Percentiles rank a stretch among this genome's conserved stretches.
Evolutionary conservation across 192 early-diverging fungal species (phyloP).

Genomic region (Gaertneriomyces sp.): DNA sequence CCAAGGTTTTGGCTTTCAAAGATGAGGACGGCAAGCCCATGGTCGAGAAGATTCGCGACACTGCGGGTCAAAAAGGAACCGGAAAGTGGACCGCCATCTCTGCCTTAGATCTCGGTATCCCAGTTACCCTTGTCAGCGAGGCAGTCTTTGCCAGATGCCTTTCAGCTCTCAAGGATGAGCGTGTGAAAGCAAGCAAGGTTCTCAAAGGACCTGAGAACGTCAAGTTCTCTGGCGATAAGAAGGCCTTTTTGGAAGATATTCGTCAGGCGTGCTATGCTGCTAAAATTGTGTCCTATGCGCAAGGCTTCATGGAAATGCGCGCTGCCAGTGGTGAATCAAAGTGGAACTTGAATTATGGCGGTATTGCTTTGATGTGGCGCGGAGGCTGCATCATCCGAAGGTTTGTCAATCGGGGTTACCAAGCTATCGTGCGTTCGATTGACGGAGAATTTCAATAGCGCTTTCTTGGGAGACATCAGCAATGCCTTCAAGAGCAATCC

Average conservation of each 20-base stretch:
- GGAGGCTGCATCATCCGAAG: slow-evolving; percentile 98
- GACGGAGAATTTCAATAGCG: slow-evolving; percentile 32
- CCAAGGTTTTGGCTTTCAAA: slow-evolving; percentile 89
- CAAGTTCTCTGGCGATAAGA: slow-evolving; percentile 81
- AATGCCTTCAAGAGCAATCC: slow-evolving; percentile 87
- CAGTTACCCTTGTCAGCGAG: slow-evolving; percentile 96
- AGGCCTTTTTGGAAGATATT: slow-evolving; percentile 82
- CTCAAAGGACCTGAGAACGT: slow-evolving; percentile 67
- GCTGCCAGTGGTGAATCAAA: slow-evolving; percentile 86
- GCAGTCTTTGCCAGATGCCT: slow-evolving; percentile 97
- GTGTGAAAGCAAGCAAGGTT: slow-evolving; percentile 82
- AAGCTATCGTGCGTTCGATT: background rate
- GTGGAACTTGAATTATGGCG: slow-evolving; percentile 97
- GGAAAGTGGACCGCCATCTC: slow-evolving; percentile 98
- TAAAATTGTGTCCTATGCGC: slow-evolving; percentile 98
- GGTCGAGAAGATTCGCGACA: slow-evolving; percentile 93
- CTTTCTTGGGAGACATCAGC: slow-evolving; percentile 97
- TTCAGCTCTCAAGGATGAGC: slow-evolving; percentile 95
- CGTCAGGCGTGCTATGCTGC: slow-evolving; percentile 92
- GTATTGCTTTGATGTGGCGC: slow-evolving; percentile 99
- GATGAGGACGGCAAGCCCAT: slow-evolving; percentile 82
- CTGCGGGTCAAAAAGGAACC: slow-evolving; percentile 94
- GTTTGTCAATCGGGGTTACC: slow-evolving; percentile 5
- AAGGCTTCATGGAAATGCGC: slow-evolving; percentile 98
- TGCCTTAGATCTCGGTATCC: slow-evolving; percentile 91